Evolutionary conservation across 805 yeast genomes (phyloP).

Genomic region (Kodamaea kakaduensis): DNA sequence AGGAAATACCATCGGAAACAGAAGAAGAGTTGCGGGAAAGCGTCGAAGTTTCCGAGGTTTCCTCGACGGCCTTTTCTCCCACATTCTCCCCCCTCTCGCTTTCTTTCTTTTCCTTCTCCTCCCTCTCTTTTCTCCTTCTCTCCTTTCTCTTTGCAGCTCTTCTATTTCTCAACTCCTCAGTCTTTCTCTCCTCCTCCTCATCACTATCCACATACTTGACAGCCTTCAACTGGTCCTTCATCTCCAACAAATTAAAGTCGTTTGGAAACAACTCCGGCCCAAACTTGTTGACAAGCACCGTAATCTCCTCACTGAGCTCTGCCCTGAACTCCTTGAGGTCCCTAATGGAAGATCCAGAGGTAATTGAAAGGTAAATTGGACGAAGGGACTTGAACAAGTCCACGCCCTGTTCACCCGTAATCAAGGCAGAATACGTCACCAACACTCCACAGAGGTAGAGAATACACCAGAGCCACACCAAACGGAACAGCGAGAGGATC

Average conservation of each 20-base stretch:
- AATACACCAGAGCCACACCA: slow-evolving; percentile 43
- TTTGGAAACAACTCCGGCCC: slow-evolving; percentile 82
- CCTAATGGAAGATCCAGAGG: slow-evolving; percentile 51
- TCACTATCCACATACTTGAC: slow-evolving; percentile 39
- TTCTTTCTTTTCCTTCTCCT: slow-evolving; percentile 8
- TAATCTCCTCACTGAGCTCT: slow-evolving; percentile 65
- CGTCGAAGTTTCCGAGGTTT: too few relatives aligned
- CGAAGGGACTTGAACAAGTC: slow-evolving; percentile 79
- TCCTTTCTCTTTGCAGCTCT: slow-evolving; percentile 30
- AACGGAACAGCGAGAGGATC: slow-evolving; percentile 12
- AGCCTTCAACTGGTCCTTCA: slow-evolving; percentile 36
- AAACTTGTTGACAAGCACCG: slow-evolving; percentile 70
- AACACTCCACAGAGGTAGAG: slow-evolving; percentile 60
- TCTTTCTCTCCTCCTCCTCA: slow-evolving; percentile 48
- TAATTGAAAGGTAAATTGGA: slow-evolving; percentile 69
- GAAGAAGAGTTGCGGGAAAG: slow-evolving; percentile 31
- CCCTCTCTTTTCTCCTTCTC: slow-evolving; percentile 13
- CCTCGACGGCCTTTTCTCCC: slow-evolving; percentile 9
- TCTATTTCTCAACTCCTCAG: slow-evolving; percentile 44
- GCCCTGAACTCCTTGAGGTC: slow-evolving; percentile 60
- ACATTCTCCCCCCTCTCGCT: too few relatives aligned
- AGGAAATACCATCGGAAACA: slow-evolving; percentile 56
- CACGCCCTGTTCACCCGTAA: slow-evolving; percentile 91
- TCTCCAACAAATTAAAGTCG: slow-evolving; percentile 63
- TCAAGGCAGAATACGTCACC: slow-evolving; percentile 85